Percentiles rank a stretch among this genome's conserved stretches.
These are phyloP conservation scores for Nitzschia sp. DNA, from an alignment of 108 stramenopile species.

Conservation along the genomic window DNA sequence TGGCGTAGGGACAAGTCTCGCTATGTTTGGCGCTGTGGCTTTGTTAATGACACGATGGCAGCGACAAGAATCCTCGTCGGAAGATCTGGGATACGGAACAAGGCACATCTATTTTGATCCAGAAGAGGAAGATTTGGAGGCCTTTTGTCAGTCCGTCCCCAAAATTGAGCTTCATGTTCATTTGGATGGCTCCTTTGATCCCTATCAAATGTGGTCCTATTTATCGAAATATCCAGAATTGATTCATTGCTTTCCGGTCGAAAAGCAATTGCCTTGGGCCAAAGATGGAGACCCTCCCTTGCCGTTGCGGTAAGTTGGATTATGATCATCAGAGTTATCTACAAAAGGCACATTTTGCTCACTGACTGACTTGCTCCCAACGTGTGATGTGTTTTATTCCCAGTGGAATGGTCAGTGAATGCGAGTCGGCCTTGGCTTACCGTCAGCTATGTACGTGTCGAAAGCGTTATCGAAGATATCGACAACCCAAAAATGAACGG, in stretches of 20 bases:
- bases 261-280: slow-evolving; percentile 53
- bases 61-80: slow-evolving; percentile 27
- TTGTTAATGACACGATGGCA: slow-evolving; percentile 14
- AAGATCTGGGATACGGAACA: slow-evolving; percentile 19
- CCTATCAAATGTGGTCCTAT: slow-evolving; percentile 41
- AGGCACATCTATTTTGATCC: slow-evolving; percentile 10
- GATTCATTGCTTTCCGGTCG: slow-evolving; percentile 44
- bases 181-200: slow-evolving; percentile 66
- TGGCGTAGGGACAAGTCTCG: background rate
- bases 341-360: background rate
- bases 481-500: background rate
- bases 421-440: slow-evolving; percentile 37
- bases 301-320: slow-evolving; percentile 7
- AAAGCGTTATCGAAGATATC: slow-evolving; percentile 26
- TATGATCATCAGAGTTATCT: background rate
- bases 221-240: slow-evolving; percentile 28
- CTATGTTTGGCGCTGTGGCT: slow-evolving; percentile 22
- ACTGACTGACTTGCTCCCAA: no score
- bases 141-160: slow-evolving; percentile 39
- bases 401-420: slow-evolving; percentile 41
- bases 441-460: slow-evolving; percentile 58
- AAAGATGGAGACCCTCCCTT: slow-evolving; percentile 23
- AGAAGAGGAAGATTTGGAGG: slow-evolving; percentile 32
- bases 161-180: slow-evolving; percentile 80
- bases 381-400: background rate